A percentile compares a stretch with the other conserved stretches of the same genome.
Evolutionary conservation across 2,329 filamentous ascomycete species (phyloP).

Genomic region (Purpureocillium takamizusanense): DNA sequence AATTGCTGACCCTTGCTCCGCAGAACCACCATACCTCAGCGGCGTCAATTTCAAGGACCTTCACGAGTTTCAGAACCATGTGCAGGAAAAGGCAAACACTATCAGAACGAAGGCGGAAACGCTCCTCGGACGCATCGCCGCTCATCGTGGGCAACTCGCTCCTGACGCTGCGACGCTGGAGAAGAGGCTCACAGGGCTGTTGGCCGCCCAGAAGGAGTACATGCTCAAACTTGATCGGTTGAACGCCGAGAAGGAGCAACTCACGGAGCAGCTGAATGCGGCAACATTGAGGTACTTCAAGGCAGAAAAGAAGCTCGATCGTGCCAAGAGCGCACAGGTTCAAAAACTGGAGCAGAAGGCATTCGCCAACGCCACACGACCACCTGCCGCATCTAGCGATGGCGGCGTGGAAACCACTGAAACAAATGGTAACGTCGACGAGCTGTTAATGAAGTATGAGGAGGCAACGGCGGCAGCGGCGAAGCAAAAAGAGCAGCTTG

Average conservation of each 20-base stretch:
- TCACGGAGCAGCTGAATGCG: slow-evolving; percentile 78
- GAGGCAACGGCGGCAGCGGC: slow-evolving; percentile 67
- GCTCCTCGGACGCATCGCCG: slow-evolving; percentile 52
- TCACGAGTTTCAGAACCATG: slow-evolving; percentile 70
- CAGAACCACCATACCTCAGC: slow-evolving; percentile 48
- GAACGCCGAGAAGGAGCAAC: slow-evolving; percentile 69
- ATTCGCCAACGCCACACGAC: slow-evolving; percentile 56
- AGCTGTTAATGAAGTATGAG: slow-evolving; percentile 66
- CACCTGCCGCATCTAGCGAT: slow-evolving; percentile 19
- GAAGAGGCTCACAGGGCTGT: slow-evolving; percentile 60
- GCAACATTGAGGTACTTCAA: slow-evolving; percentile 89
- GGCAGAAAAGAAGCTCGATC: slow-evolving; percentile 89
- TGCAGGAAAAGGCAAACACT: slow-evolving; percentile 64
- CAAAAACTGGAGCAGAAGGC: slow-evolving; percentile 89
- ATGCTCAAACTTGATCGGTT: slow-evolving; percentile 68
- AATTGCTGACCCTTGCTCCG: slow-evolving; percentile 13
- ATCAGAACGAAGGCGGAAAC: slow-evolving; percentile 67
- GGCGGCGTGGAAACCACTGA: slow-evolving; percentile 45
- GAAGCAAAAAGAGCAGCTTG: slow-evolving; percentile 84
- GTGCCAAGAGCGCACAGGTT: slow-evolving; percentile 79
- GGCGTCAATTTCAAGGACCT: slow-evolving; percentile 53
- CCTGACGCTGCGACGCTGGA: slow-evolving; percentile 68
- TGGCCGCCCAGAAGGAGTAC: slow-evolving; percentile 77
- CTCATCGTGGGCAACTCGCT: slow-evolving; percentile 43
- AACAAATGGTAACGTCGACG: slow-evolving; percentile 48